phyloP scores from a whole-genome alignment of 768 basidiomycete genomes.

The Naganishia kalamii region DNA sequence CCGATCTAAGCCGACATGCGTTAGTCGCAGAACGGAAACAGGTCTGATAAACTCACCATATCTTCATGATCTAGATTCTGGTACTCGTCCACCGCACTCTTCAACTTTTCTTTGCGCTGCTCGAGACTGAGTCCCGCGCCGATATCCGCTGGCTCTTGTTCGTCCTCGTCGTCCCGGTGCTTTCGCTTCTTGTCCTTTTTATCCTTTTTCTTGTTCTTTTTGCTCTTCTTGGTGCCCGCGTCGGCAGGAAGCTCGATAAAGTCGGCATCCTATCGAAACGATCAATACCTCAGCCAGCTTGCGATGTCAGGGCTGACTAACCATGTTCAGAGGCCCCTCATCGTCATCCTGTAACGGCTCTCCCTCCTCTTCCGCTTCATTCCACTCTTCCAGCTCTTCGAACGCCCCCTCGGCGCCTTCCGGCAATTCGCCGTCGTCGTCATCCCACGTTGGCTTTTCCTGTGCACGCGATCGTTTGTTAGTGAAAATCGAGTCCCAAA shows the following conservation, averaged over 20 bases:
- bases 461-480: constrained; percentile 32
- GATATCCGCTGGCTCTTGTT: constrained; percentile 50
- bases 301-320: neutral
- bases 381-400: constrained; percentile 40
- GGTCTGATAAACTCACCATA: constrained; percentile 56
- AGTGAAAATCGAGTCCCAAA: neutral
- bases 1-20: constrained; percentile 58
- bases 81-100: constrained; percentile 86
- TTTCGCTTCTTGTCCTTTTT: constrained; percentile 27
- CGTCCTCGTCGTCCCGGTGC: constrained; percentile 22
- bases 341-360: constrained; percentile 49
- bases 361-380: constrained; percentile 50
- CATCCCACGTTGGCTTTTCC: constrained; percentile 83
- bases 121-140: constrained; percentile 59
- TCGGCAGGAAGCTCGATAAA: constrained; percentile 32
- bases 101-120: constrained; percentile 72
- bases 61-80: constrained; percentile 92
- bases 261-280: constrained; percentile 39
- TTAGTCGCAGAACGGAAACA: constrained; percentile 1
- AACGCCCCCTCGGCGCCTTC: constrained; percentile 54
- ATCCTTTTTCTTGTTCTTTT: constrained; percentile 38
- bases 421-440: constrained; percentile 52
- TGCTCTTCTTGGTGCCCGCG: constrained; percentile 26
- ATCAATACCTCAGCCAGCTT: neutral
- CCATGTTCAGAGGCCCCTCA: constrained; percentile 51